Base-by-base conservation (phyloP, 2,329 filamentous ascomycete genomes). In the Colletotrichum eremochloae region DNA sequence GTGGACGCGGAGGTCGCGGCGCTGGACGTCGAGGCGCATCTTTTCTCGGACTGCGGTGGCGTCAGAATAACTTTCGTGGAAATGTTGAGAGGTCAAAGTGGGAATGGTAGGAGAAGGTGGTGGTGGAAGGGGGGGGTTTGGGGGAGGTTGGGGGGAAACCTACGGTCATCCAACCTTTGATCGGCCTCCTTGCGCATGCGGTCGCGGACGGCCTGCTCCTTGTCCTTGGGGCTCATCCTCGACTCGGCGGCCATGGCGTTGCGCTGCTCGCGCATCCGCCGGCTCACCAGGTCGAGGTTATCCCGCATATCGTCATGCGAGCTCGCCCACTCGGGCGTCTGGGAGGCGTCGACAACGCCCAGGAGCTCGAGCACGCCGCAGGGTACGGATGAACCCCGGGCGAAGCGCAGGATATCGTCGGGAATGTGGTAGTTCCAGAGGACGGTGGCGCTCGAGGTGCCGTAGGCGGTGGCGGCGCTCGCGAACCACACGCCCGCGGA, bases 351-450 rank as follows among this genome's bases (percentile, higher is more conserved):
- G 5, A 88, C 84, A 4, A 88, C 76, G 29, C 80, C 82, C 0
- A 91, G 78, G 29, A 90, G 77, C n/a, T 89, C 88, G 38, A 91
- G 82, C 38, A 90, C 82, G 42, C 89, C 89, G 76, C 89, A 90
- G 0, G 89, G 89, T 0, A 91, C 84, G 0, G 86, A 86, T 24
- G 86, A 85, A 40, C 83, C 84, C 11, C 85, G 82, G 2, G 87
- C 80, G 70, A 91, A 88, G 0, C 80, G 74, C 1, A 90, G 76
- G 5, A 90, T 79, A 3, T 85, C 83, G 29, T 86, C 82, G 0
- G 89, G 88, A 58, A 90, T 89, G 68, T 85, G 84, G 80, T 89
- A 90, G 76, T 87, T 88, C 89, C 89, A 91, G 3, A 91, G 81
- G 12, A 90, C 83, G 0, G 88, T 90, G 74, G 87, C 84, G 62